Base-by-base conservation (phyloP, 345 rosid species). In the Cochlearia excelsa region DNA sequence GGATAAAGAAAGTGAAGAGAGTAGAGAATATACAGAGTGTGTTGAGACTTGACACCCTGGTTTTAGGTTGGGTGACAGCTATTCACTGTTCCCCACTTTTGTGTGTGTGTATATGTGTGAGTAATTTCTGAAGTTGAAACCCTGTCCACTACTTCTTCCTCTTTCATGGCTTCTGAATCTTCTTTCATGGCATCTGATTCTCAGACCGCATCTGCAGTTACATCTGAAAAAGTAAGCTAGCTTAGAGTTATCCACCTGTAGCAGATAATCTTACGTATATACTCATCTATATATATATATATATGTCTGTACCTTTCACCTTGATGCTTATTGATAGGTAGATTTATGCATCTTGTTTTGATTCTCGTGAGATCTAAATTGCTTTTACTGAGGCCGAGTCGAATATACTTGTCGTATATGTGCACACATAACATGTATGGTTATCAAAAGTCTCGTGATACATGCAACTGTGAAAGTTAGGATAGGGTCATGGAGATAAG, bases 101-200 rank as follows among this genome's bases (percentile, higher is more conserved):
- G 54, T 56, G 53, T 67, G 52, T 67, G 57, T 44, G 35, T 67
- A 42, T 62, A 51, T 55, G 74, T 61, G 47, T 55, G 42, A 61
- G 57, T 47, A 67, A 5, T 49, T 10, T 23, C 9, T 50, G 6
- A 49, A 42, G 57, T 43, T 56, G 47, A 16, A 63, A 62, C 74
- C 68, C 64, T 69, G 68, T 63, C 74, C 74, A 55, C 63, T 69
- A 56, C 59, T 69, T 69, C 61, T 61, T 28, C 23, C 23, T 16
- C 5, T 33, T 33, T 33, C 35, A 28, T 35, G 35, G 26, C 50
- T 43, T 57, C 60, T 52, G 55, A 52, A 59, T 46, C 61, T 61
- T 61, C 61, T 68, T 46, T 63, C 74, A 69, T 69, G 74, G 68
- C 74, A 54, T 62, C 74, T 42, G 74, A 69, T 69, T 69, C 74